Base-by-base conservation (phyloP, 305 asterid genomes). In the Fraxinus latifolia region DNA sequence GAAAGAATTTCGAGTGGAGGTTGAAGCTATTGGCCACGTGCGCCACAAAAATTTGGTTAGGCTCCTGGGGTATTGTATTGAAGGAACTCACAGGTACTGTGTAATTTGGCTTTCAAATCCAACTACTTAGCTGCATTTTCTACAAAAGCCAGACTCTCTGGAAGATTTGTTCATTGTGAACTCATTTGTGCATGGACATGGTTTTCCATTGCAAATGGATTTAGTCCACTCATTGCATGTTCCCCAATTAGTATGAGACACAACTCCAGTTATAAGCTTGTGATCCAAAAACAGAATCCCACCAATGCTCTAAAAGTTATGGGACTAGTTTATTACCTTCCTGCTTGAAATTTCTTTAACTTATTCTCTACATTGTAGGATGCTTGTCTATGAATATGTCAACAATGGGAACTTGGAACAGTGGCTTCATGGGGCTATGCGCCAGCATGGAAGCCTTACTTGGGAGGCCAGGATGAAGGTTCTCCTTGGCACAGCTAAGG, bases 41-140 rank as follows among this genome's bases (percentile, higher is more conserved):
- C 89, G 99, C 14, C 99, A 95, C 89, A 95, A 95, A 62, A 95
- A 95, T 83, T 91, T 95, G 92, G 99, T 95, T 85, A 92, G 98
- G 39, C 98, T 95, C 86, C 85, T 95, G 39, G 99, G 99, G 71
- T 93, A 95, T 79, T 95, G 98, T 83, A 91, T 95, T 76, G 99
- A 95, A 92, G 99, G 99, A 92, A 93, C 97, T 84, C 98, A 92
- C 84, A 92, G 99, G 99, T 95, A 89, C 67, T 32, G 44, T 70
- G 12, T 39, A 42, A 42, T 50, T 68, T 77, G 21, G 29, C 76
- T 37, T 12, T 50, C 47, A 55, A 81, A 68, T 74, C 76, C 17
- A 19, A 4, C 17, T 3, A 23, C 33, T 25, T 25, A 11, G 21
- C 6, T 23, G 2, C 33, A 23, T 60, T 21, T 60, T 3, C 23